These are phyloP conservation scores for Xanthoceras sorbifolium DNA, from an alignment of 345 rosid species.

Conservation along the genomic window DNA sequence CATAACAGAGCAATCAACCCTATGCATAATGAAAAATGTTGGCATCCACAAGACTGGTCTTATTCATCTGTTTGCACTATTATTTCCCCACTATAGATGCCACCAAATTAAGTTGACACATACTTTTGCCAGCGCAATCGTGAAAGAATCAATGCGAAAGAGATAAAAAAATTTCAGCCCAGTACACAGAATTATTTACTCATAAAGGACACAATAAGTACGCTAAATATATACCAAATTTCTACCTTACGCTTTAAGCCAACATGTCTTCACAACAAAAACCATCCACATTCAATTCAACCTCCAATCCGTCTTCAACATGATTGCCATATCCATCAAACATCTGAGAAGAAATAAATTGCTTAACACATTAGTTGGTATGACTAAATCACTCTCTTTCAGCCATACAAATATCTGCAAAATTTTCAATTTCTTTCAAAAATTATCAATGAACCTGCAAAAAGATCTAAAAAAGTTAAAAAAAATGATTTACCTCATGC, in stretches of 20 bases:
- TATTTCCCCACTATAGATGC: not conserved
- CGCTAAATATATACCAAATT: constrained; percentile 3
- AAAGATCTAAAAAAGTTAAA: not conserved
- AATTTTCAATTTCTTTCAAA: not conserved
- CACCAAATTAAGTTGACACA: not conserved
- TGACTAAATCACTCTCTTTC: not conserved
- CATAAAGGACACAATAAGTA: not conserved
- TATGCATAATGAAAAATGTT: not conserved
- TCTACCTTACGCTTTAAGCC: constrained; percentile 47
- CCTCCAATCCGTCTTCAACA: constrained; percentile 41
- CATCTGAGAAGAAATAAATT: constrained; percentile 35
- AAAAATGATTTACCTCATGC: not conserved
- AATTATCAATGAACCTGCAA: too few relatives aligned
- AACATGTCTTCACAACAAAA: constrained; percentile 36
- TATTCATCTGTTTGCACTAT: not conserved
- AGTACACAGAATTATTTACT: not conserved
- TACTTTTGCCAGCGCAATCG: not conserved
- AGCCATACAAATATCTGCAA: not conserved
- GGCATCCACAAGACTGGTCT: not conserved
- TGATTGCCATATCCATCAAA: constrained; percentile 62
- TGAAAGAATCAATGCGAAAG: not conserved
- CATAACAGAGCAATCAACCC: not conserved
- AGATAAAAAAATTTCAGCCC: not conserved
- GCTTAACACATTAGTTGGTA: constrained; percentile 9
- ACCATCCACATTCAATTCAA: constrained; percentile 47